These are phyloP conservation scores for Arthrinium puccinioides DNA, from an alignment of 2,329 filamentous ascomycete species.

Conservation along the genomic window DNA sequence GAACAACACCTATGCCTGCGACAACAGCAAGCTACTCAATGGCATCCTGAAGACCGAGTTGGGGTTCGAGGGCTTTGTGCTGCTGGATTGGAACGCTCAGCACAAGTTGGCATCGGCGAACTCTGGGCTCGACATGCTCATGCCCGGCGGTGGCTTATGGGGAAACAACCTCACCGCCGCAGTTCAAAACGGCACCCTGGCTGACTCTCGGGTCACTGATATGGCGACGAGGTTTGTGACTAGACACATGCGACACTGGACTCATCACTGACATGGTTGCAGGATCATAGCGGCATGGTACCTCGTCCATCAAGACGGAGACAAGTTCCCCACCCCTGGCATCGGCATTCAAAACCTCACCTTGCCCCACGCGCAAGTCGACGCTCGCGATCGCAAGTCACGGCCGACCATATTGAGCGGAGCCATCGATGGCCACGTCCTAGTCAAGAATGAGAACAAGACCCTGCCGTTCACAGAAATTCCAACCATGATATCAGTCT, in stretches of 20 bases:
- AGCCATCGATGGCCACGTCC: slow-evolving; percentile 58
- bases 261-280: slow-evolving; percentile 37
- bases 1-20: slow-evolving; percentile 68
- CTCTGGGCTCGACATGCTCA: slow-evolving; percentile 63
- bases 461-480: slow-evolving; percentile 54
- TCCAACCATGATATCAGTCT: slow-evolving; percentile 48
- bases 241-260: slow-evolving; percentile 32
- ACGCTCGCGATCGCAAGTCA: slow-evolving; percentile 41
- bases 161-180: slow-evolving; percentile 66
- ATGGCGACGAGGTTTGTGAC: slow-evolving; percentile 60
- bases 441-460: slow-evolving; percentile 65
- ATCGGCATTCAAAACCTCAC: slow-evolving; percentile 56
- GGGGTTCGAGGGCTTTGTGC: slow-evolving; percentile 61
- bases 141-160: slow-evolving; percentile 50
- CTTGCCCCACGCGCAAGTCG: slow-evolving; percentile 34
- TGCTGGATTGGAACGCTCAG: slow-evolving; percentile 64
- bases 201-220: slow-evolving; percentile 64
- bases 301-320: slow-evolving; percentile 43
- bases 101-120: slow-evolving; percentile 49
- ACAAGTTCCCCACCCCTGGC: slow-evolving; percentile 35
- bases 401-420: slow-evolving; percentile 38
- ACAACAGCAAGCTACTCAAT: slow-evolving; percentile 64
- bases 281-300: slow-evolving; percentile 59
- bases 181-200: slow-evolving; percentile 69
- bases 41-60: slow-evolving; percentile 57